A percentile compares a stretch with the other conserved stretches of the same genome.
Conservation (phyloP, 164 flowering plant genomes). For the Cinnamomum micranthum region DNA sequence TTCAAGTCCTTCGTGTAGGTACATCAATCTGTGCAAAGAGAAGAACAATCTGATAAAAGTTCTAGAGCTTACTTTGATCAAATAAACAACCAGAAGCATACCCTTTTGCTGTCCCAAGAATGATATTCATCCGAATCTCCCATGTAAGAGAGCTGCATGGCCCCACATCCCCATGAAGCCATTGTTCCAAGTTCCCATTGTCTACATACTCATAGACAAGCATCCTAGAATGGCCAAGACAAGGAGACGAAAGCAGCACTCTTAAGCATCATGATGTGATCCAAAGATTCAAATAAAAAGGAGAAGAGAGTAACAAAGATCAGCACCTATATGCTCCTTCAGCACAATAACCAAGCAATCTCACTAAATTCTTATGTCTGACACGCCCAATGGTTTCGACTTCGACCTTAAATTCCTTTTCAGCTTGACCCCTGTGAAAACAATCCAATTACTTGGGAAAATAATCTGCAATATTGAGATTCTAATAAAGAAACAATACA, state of each 20-base stretch:
- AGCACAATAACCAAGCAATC: slow-evolving; percentile 85
- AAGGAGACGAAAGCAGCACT: neutral
- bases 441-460: neutral
- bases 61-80: neutral
- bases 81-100: slow-evolving; percentile 16
- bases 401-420: slow-evolving; percentile 76
- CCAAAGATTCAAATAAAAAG: neutral
- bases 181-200: slow-evolving; percentile 82
- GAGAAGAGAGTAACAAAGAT: neutral
- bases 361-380: slow-evolving; percentile 82
- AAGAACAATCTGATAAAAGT: neutral
- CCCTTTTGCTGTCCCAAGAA: slow-evolving; percentile 90
- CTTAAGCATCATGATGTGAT: neutral
- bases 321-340: slow-evolving; percentile 91
- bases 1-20: slow-evolving; percentile 88
- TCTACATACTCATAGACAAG: slow-evolving; percentile 84
- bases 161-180: slow-evolving; percentile 89
- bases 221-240: slow-evolving; percentile 43
- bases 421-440: slow-evolving; percentile 67
- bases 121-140: slow-evolving; percentile 73
- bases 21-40: slow-evolving; percentile 46
- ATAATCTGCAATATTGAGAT: neutral
- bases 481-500: no score
- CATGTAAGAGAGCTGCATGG: slow-evolving; percentile 69
- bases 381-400: slow-evolving; percentile 92